A percentile compares a stretch with the other conserved stretches of the same genome.
Evolutionary conservation across 176 grass and related monocot species (phyloP).

Genomic region (Sorghum bicolor): DNA sequence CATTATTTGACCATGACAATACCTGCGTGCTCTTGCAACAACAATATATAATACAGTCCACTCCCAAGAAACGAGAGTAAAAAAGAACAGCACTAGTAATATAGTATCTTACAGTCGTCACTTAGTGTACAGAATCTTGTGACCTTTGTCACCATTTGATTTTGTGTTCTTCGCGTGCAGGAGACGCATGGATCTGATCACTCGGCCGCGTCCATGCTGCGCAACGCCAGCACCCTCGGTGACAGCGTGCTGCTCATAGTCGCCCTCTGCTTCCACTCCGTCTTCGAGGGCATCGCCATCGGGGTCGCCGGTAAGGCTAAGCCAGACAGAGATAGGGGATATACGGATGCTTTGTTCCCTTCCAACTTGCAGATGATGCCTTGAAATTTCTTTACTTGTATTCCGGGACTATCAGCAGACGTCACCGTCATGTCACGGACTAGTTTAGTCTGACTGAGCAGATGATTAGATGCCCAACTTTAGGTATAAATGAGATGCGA

Average conservation of each 20-base stretch:
- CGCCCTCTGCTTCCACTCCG: conserved; percentile 94
- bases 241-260: conserved; percentile 82
- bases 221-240: conserved; percentile 64
- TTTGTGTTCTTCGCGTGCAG: not conserved
- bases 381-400: not conserved
- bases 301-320: conserved; percentile 63
- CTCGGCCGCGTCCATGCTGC: conserved; percentile 56
- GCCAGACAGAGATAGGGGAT: not conserved
- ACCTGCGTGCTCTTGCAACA: not conserved
- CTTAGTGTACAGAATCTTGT: not conserved
- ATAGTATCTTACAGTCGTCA: not conserved
- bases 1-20: not conserved
- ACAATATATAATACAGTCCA: not conserved
- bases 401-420: not conserved
- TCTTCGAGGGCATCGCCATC: conserved; percentile 97
- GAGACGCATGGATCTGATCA: conserved; percentile 23
- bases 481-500: not conserved
- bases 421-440: not conserved
- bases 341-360: not conserved
- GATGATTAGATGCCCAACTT: not conserved
- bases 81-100: not conserved
- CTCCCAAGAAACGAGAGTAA: not conserved
- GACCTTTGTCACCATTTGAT: not conserved
- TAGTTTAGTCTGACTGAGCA: not conserved
- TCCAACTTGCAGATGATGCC: not conserved